Percentiles rank a stretch among this genome's conserved stretches.
Evolutionary conservation across 495 filamentous ascomycete genomes (phyloP).

Genomic region (Corynascus novoguineensis): DNA sequence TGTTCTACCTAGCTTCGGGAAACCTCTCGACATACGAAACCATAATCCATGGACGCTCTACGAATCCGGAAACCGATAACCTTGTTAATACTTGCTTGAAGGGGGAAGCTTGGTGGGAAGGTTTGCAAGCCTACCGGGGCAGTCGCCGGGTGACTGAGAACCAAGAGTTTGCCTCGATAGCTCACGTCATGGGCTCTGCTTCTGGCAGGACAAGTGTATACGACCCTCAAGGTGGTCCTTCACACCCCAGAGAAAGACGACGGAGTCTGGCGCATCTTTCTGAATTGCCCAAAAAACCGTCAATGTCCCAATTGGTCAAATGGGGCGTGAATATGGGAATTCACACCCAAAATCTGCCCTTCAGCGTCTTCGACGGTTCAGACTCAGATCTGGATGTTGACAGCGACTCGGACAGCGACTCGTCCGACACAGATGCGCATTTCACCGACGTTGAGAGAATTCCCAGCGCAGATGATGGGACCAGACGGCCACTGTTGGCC

Average conservation of each 20-base stretch:
- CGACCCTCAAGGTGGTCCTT: slow-evolving; percentile 23
- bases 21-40: slow-evolving; percentile 66
- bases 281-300: slow-evolving; percentile 50
- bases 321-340: slow-evolving; percentile 65
- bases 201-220: slow-evolving; percentile 31
- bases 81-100: slow-evolving; percentile 56
- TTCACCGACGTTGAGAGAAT: slow-evolving; percentile 29
- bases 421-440: slow-evolving; percentile 25
- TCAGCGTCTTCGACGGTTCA: slow-evolving; percentile 55
- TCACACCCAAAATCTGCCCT: slow-evolving; percentile 65
- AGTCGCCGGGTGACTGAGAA: slow-evolving; percentile 49
- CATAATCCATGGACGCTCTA: slow-evolving; percentile 62
- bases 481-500: slow-evolving; percentile 24
- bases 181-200: slow-evolving; percentile 31
- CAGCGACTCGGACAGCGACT: slow-evolving; percentile 45
- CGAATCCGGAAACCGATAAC: slow-evolving; percentile 41
- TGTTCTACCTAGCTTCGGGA: slow-evolving; percentile 78
- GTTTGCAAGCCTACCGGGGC: slow-evolving; percentile 57
- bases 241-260: slow-evolving; percentile 25
- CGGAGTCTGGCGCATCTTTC: slow-evolving; percentile 35
- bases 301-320: slow-evolving; percentile 58
- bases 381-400: slow-evolving; percentile 33
- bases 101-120: slow-evolving; percentile 78
- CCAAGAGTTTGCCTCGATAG: slow-evolving; percentile 31
- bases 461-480: slow-evolving; percentile 21